A percentile compares a stretch with the other conserved stretches of the same genome.
Conservation (phyloP, 768 basidiomycete genomes). For the Neoboletus brunneissimus region DNA sequence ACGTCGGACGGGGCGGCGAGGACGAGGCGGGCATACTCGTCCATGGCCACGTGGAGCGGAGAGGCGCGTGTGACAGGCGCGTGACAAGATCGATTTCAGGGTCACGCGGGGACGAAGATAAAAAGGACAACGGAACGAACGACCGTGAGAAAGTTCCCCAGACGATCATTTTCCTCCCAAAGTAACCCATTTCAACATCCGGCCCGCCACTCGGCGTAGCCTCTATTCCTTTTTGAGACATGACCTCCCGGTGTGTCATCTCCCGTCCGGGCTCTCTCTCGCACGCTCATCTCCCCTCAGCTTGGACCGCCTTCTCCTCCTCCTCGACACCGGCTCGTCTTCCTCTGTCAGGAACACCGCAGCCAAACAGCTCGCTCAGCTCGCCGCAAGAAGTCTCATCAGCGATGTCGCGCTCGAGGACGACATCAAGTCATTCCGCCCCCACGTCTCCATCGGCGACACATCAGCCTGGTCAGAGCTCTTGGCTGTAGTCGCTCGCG, state of each 20-base stretch:
- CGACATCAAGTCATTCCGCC: slow-evolving; percentile 60
- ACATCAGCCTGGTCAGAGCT: slow-evolving; percentile 86
- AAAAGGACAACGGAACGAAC: slow-evolving; percentile 53
- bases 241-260: slow-evolving; percentile 68
- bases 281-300: slow-evolving; percentile 37
- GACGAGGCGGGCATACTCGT: slow-evolving; percentile 9
- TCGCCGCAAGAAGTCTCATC: slow-evolving; percentile 83
- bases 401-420: slow-evolving; percentile 81
- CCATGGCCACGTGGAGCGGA: background rate
- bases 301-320: slow-evolving; percentile 93
- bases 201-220: slow-evolving; percentile 48
- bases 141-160: slow-evolving; percentile 53
- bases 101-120: slow-evolving; percentile 53
- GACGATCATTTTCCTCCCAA: slow-evolving; percentile 44
- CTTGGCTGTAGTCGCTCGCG: slow-evolving; percentile 86
- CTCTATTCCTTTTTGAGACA: slow-evolving; percentile 53
- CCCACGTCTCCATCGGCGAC: slow-evolving; percentile 58
- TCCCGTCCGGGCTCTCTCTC: background rate
- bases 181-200: slow-evolving; percentile 37
- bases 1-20: background rate
- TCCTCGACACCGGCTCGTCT: slow-evolving; percentile 94
- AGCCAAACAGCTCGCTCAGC: slow-evolving; percentile 90
- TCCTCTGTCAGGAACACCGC: slow-evolving; percentile 89
- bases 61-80: slow-evolving; percentile 23
- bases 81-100: slow-evolving; percentile 39